These are phyloP conservation scores for Botryosphaeria dothidea DNA, from an alignment of 2,329 filamentous ascomycete species.

Conservation along the genomic window DNA sequence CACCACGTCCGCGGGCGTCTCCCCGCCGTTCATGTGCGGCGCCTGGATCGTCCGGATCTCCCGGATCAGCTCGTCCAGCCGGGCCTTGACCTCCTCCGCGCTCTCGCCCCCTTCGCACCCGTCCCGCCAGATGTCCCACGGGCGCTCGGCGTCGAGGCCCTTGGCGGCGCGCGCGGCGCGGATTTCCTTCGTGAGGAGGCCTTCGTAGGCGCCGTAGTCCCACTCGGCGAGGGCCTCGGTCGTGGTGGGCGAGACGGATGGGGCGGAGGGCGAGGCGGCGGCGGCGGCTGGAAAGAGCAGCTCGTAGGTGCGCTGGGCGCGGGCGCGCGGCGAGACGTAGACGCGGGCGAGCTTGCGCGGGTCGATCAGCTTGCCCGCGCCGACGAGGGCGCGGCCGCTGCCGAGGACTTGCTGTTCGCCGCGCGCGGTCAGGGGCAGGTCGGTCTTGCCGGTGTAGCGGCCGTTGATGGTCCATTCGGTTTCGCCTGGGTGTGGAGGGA, in stretches of 20 bases:
- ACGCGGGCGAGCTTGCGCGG: conserved; percentile 49
- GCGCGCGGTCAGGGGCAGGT: conserved; percentile 42
- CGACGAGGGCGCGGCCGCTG: conserved; percentile 50
- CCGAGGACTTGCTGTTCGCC: conserved; percentile 43
- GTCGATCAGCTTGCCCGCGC: conserved; percentile 53
- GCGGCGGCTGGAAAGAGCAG: conserved; percentile 37
- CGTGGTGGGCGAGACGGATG: conserved; percentile 55
- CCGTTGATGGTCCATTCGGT: conserved; percentile 52
- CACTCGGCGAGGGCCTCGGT: conserved; percentile 77
- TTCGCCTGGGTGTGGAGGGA: conserved; percentile 29
- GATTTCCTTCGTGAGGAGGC: conserved; percentile 72
- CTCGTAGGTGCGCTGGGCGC: conserved; percentile 53
- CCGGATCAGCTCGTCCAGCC: conserved; percentile 71
- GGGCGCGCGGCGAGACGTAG: conserved; percentile 52
- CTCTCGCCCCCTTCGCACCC: conserved; percentile 85
- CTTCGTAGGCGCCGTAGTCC: conserved; percentile 88
- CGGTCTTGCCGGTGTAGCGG: conserved; percentile 48
- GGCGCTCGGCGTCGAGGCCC: conserved; percentile 53
- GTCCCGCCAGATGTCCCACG: conserved; percentile 89
- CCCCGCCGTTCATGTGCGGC: conserved; percentile 42
- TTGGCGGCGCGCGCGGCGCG: conserved; percentile 55
- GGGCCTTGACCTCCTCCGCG: conserved; percentile 66
- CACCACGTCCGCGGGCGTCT: conserved; percentile 63
- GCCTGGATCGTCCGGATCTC: conserved; percentile 67
- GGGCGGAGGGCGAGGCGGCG: not conserved